Base-by-base conservation (phyloP, 129 eudicot species). In the Escallonia rubra region DNA sequence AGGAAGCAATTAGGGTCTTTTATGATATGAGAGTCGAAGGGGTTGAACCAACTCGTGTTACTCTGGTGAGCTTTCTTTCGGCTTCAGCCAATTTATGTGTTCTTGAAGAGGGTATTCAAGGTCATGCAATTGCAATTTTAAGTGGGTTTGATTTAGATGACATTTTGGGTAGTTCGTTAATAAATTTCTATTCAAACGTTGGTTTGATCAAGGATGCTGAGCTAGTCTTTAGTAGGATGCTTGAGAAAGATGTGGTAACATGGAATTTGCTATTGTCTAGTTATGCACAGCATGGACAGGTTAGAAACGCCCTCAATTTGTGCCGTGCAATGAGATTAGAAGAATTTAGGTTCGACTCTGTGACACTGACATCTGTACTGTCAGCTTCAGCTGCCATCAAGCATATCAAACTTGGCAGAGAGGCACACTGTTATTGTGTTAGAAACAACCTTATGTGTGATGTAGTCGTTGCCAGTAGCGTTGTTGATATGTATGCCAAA, bases 221-320 rank as follows among this genome's bases (percentile, higher is more conserved):
- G 61, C 42, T 77, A 55, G 63, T 88, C 34, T 91, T 91, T 65
- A 59, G 72, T 55, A 76, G 72, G 76, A 86, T 86, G 89, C 63
- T 68, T 16, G 83, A 66, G 66, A 86, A 81, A 80, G 95, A 87
- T 72, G 65, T 64, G 4, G 88, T 87, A 4, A 80, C 95, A 10
- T 87, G 95, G 95, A 87, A 87, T 60, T 76, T 84, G 77, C 74
- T 84, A 72, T 61, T 87, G 41, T 87, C 90, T 59, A 81, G 88
- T 81, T 81, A 87, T 69, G 82, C 77, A 14, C 86, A 84, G 23
- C 54, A 72, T 53, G 73, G 71, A 8, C 52, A 61, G 39, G 65
- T 61, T 7, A 82, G 79, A 41, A 74, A 50, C 3, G 76, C 78
- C 6, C 4, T 87, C 1, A 46, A 42, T 52, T 60, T 79, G 65